Base-by-base conservation (phyloP, 345 rosid species). In the Nasturtium officinale region DNA sequence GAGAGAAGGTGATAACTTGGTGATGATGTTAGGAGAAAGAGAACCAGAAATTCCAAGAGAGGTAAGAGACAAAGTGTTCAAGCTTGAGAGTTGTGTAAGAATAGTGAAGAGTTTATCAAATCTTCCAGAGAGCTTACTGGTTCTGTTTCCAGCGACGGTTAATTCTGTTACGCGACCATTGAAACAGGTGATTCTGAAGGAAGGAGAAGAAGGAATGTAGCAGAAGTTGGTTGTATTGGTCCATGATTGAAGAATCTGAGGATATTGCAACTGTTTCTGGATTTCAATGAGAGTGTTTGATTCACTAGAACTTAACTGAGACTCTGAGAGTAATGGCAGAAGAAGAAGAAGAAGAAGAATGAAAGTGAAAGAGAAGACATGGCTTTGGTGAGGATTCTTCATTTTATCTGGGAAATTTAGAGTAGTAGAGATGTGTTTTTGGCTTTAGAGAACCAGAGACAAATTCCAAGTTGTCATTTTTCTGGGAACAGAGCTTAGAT, bases 31-130 rank as follows among this genome's bases (percentile, higher is more conserved):
- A 16, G 84, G 69, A 63, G 97, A 88, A 6, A 94, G 76, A 6
- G 85, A 82, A 70, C 98, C 96, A 88, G 95, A 83, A 23, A 94
- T 72, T 9, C 96, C 98, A 21, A 91, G 76, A 1, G 95, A 89
- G 42, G 89, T 84, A 9, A 94, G 84, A 3, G 95, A 88, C 61
- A 94, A 45, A 11, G 77, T 76, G 66, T 82, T 79, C 84, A 94
- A 80, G 53, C 62, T 69, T 10, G 97, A 72, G 72, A 94, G 86
- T 81, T 80, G 84, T 57, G 91, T 84, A 9, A 94, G 83, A 46
- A 72, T 80, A 30, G 93, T 86, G 81, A 91, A 87, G 64, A 91
- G 82, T 12, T 91, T 42, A 69, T 91, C 96, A 20, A 84, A 85
- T 11, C 46, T 71, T 0, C 33, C 71, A 0, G 98, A 80, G 76